Evolutionary conservation across 2,329 filamentous ascomycete genomes (phyloP).

Genomic region (Hymenotorrendiella dingleyae): DNA sequence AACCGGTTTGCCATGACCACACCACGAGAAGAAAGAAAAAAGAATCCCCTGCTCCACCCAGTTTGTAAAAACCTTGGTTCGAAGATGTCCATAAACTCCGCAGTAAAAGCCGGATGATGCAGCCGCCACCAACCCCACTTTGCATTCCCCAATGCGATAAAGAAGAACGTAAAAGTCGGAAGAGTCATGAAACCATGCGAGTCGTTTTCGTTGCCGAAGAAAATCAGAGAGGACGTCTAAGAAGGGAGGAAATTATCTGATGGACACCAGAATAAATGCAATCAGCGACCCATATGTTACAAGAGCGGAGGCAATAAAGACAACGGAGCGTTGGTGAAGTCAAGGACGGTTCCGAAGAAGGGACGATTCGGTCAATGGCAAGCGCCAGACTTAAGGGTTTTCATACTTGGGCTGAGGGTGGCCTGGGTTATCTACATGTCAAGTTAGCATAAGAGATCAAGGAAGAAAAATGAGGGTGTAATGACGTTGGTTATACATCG

Average conservation of each 20-base stretch:
- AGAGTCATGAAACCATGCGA: constrained; percentile 28
- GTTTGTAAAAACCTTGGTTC: constrained; percentile 6
- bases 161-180: constrained; percentile 18
- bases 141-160: constrained; percentile 9
- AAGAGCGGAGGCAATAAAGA: constrained; percentile 23
- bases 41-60: constrained; percentile 8
- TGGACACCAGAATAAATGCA: constrained; percentile 27
- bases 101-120: constrained; percentile 22
- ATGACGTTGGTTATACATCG: constrained; percentile 56
- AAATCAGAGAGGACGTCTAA: constrained; percentile 25
- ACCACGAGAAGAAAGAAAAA: constrained; percentile 9
- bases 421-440: constrained; percentile 25
- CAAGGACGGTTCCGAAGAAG: constrained; percentile 7
- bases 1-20: too few species aligned
- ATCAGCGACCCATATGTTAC: constrained; percentile 33
- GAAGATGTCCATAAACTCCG: constrained; percentile 12
- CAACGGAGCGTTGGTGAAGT: constrained; percentile 16
- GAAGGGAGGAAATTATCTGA: constrained; percentile 22
- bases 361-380: constrained; percentile 5
- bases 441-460: constrained; percentile 19
- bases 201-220: constrained; percentile 29
- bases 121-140: constrained; percentile 17
- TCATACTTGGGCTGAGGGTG: constrained; percentile 29
- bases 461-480: constrained; percentile 22
- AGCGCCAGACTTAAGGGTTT: constrained; percentile 21